These are phyloP conservation scores for Rhizoclosmatium globosum DNA, from an alignment of 192 early-diverging fungal genomes.

Conservation along the genomic window DNA sequence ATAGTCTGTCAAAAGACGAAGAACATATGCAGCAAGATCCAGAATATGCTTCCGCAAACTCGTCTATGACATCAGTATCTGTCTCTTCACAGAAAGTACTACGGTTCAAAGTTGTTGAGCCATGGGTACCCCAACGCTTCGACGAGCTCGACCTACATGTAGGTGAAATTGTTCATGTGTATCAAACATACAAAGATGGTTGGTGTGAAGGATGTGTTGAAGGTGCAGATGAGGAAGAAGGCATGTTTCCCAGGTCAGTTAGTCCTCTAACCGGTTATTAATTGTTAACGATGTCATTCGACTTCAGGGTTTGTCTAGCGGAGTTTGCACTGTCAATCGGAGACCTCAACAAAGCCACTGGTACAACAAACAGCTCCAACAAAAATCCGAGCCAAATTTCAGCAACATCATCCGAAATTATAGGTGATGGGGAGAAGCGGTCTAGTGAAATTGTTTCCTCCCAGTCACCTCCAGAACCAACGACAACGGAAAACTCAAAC, in stretches of 20 bases:
- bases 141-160: constrained; percentile 30
- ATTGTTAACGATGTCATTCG: too few species aligned
- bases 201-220: constrained; percentile 35
- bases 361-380: too few species aligned
- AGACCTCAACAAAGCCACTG: not conserved
- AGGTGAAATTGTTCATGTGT: constrained; percentile 26
- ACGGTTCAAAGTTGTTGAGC: constrained; percentile 23
- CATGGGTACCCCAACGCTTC: constrained; percentile 28
- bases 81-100: not conserved
- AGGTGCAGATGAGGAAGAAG: constrained; percentile 22
- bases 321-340: constrained; percentile 11
- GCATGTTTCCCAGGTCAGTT: constrained; percentile 21
- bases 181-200: constrained; percentile 25
- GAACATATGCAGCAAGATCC: not conserved
- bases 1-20: not conserved
- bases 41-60: not conserved
- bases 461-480: too few species aligned
- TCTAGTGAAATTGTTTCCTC: too few species aligned
- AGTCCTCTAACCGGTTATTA: not conserved
- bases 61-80: constrained; percentile 13
- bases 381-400: too few species aligned
- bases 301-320: not conserved
- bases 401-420: too few species aligned
- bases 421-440: too few species aligned
- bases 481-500: too few species aligned